phyloP scores from a whole-genome alignment of 2,329 filamentous ascomycete genomes.

The Calcarisporium arbuscula region DNA sequence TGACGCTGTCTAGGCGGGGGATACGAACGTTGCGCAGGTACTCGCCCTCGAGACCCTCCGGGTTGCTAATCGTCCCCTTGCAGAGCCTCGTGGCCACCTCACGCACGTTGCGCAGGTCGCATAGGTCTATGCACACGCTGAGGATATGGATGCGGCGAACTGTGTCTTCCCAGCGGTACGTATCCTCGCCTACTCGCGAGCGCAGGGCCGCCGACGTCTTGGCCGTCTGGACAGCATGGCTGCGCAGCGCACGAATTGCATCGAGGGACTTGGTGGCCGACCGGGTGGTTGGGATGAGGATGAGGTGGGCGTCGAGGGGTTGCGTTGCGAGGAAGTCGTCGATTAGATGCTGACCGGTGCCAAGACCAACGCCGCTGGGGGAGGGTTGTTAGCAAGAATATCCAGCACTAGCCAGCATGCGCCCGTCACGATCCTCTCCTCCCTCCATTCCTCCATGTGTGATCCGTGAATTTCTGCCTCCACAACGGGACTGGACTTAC shows the following conservation, averaged over 20 bases:
- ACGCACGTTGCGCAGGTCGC: conserved; percentile 47
- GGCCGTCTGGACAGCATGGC: conserved; percentile 45
- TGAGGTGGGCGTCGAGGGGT: conserved; percentile 60
- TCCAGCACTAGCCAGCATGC: too few species aligned
- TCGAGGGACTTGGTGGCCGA: conserved; percentile 65
- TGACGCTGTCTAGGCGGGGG: conserved; percentile 68
- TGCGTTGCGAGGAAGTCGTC: conserved; percentile 77
- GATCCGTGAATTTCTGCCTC: too few species aligned
- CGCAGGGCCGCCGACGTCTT: conserved; percentile 29
- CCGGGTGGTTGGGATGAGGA: conserved; percentile 80
- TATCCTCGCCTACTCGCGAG: conserved; percentile 27
- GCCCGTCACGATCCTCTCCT: too few species aligned
- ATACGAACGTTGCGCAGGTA: conserved; percentile 41
- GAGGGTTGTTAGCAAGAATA: conserved; percentile 9
- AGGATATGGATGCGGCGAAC: conserved; percentile 51
- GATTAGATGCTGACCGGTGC: conserved; percentile 76
- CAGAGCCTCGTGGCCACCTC: conserved; percentile 41
- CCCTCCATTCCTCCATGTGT: too few species aligned
- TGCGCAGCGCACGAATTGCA: conserved; percentile 59
- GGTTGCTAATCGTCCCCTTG: conserved; percentile 38
- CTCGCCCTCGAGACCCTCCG: conserved; percentile 29
- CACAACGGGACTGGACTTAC: too few species aligned
- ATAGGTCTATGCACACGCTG: conserved; percentile 54
- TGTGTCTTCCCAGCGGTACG: conserved; percentile 29
- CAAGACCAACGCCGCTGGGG: conserved; percentile 75